Conservation (phyloP, 2,329 filamentous ascomycete genomes). For the Paecilomyces sp. region DNA sequence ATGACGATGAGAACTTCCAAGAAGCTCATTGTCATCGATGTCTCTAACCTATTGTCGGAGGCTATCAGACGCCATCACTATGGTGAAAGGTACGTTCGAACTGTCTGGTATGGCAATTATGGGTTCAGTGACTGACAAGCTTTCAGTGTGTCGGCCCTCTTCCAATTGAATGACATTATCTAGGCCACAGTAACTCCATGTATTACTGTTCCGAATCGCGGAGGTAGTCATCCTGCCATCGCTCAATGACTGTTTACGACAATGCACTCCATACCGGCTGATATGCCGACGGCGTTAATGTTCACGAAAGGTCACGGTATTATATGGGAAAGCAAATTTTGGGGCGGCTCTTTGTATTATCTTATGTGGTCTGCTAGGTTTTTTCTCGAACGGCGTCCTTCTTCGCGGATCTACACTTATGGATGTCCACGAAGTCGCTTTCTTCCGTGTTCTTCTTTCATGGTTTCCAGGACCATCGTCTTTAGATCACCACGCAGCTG, state of each 20-base stretch:
- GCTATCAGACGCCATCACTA: conserved; percentile 95
- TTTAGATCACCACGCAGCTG: background rate
- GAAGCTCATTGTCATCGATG: conserved; percentile 84
- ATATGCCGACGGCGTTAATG: background rate
- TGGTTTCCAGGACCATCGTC: background rate
- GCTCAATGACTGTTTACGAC: background rate
- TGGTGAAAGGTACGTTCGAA: conserved; percentile 61
- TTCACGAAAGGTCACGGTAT: background rate
- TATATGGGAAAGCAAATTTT: background rate
- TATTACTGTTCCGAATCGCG: background rate
- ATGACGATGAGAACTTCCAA: conserved; percentile 62
- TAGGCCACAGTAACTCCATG: background rate
- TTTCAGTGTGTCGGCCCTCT: conserved; percentile 47
- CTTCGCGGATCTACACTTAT: background rate
- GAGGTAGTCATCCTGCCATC: background rate
- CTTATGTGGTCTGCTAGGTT: background rate
- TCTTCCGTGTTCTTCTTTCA: background rate
- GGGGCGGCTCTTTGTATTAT: background rate
- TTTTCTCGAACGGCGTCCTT: background rate
- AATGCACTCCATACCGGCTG: background rate
- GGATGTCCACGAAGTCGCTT: background rate
- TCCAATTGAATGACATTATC: conserved; percentile 51
- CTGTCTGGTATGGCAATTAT: background rate
- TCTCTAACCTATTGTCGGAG: conserved; percentile 81
- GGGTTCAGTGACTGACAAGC: conserved; percentile 12